These are phyloP conservation scores for Schizophyllum amplum DNA, from an alignment of 1,284 basidiomycete genomes.

Conservation along the genomic window DNA sequence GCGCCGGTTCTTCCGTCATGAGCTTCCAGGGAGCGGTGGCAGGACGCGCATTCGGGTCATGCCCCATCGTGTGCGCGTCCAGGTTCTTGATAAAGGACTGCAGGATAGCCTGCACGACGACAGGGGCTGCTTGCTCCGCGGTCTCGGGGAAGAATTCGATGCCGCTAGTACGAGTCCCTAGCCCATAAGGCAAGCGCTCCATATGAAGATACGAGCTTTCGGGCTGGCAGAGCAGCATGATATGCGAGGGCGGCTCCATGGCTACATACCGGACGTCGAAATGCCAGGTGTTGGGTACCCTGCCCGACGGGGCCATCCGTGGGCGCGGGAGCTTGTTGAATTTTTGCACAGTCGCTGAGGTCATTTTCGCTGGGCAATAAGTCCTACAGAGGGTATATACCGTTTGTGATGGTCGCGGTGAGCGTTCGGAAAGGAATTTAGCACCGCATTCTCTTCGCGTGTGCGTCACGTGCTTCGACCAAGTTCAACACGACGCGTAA, in stretches of 20 bases:
- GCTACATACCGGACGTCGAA: conserved; percentile 9
- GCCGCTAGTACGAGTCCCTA: conserved; percentile 5
- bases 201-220: conserved; percentile 4
- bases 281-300: conserved; percentile 3
- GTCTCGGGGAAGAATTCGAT: conserved; percentile 23
- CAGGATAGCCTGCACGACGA: conserved; percentile 21
- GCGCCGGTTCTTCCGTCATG: conserved; percentile 19
- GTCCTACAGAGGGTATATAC: too few relatives aligned
- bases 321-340: too few relatives aligned
- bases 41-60: conserved; percentile 1
- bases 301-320: not conserved
- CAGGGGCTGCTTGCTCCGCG: conserved; percentile 20
- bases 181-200: conserved; percentile 7
- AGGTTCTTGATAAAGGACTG: conserved; percentile 18
- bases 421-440: too few relatives aligned
- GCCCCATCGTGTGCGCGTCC: too few relatives aligned
- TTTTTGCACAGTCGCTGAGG: too few relatives aligned
- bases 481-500: too few relatives aligned
- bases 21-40: conserved; percentile 20
- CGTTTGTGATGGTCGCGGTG: too few relatives aligned
- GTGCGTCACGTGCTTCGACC: too few relatives aligned
- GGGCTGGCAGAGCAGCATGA: conserved; percentile 10
- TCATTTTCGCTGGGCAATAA: too few relatives aligned
- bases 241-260: conserved; percentile 10
- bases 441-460: too few relatives aligned